A percentile compares a stretch with the other conserved stretches of the same genome.
Evolutionary conservation across 768 basidiomycete genomes (phyloP).

Genomic region (Strobilomyces dryophilus): DNA sequence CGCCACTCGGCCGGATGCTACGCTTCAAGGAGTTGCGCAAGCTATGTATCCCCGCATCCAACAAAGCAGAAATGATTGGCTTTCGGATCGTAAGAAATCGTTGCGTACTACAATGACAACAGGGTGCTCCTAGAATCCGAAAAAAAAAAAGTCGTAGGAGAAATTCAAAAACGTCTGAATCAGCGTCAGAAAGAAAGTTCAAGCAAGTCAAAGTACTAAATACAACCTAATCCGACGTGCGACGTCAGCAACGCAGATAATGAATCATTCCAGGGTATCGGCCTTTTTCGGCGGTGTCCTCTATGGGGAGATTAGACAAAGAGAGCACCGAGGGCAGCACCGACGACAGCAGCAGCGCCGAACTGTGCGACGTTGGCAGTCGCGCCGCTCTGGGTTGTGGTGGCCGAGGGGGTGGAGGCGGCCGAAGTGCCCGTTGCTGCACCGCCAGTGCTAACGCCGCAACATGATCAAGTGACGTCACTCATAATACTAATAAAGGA

Average conservation of each 20-base stretch:
- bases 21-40: too few species aligned
- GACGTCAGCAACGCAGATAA: conserved; percentile 9
- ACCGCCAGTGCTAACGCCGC: background rate
- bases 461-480: conserved; percentile 11
- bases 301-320: conserved; percentile 28
- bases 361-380: conserved; percentile 41
- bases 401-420: conserved; percentile 16
- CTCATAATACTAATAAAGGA: background rate
- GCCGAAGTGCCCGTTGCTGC: background rate
- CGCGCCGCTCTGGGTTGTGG: conserved; percentile 33
- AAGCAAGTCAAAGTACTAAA: conserved; percentile 1
- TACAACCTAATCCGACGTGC: conserved; percentile 1
- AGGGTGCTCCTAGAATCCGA: conserved; percentile 15
- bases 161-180: background rate
- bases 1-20: too few species aligned
- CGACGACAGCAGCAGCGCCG: conserved; percentile 37
- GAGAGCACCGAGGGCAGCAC: conserved; percentile 36
- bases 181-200: background rate
- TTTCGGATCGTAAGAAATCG: conserved; percentile 16
- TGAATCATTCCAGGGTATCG: conserved; percentile 22
- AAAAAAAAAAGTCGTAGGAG: conserved; percentile 2
- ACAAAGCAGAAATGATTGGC: background rate
- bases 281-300: conserved; percentile 7
- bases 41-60: background rate
- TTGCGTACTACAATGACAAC: conserved; percentile 16